These are phyloP conservation scores for Vachellia collinsii DNA, from an alignment of 306 rosid species.

Conservation along the genomic window DNA sequence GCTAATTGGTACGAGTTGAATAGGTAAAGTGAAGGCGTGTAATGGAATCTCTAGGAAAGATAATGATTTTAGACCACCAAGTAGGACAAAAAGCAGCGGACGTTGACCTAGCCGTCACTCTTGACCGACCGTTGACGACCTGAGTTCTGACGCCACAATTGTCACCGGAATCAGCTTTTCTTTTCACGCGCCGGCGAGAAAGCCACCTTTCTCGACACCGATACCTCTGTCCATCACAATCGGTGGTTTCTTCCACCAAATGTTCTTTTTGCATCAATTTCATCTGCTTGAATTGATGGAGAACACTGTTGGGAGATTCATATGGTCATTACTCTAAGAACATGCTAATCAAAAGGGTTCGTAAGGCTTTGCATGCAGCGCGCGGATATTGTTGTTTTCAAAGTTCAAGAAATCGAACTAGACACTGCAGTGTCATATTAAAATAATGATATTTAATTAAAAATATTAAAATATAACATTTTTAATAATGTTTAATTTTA, in stretches of 20 bases:
- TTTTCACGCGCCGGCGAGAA: neutral
- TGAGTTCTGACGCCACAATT: too few species aligned
- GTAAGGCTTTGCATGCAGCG: too few species aligned
- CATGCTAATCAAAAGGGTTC: too few species aligned
- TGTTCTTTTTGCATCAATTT: neutral
- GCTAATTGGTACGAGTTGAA: conserved; percentile 11
- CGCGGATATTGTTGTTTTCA: too few species aligned
- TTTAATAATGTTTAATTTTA: too few species aligned
- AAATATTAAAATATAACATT: too few species aligned
- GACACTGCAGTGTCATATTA: too few species aligned
- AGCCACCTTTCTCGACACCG: neutral
- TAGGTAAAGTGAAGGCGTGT: conserved; percentile 8
- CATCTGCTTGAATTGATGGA: neutral
- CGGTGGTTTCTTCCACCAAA: neutral
- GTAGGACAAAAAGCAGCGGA: conserved; percentile 38
- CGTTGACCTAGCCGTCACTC: conserved; percentile 50
- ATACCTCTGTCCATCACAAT: neutral
- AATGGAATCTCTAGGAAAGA: conserved; percentile 44
- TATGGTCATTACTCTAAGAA: neutral
- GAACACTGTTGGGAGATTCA: neutral
- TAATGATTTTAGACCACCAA: conserved; percentile 37
- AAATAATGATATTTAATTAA: too few species aligned
- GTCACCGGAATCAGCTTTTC: neutral
- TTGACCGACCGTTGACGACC: neutral
- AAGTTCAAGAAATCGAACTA: too few species aligned